Evolutionary conservation across 2,329 filamentous ascomycete species (phyloP).

Genomic region (Aspergillus arachidicola): DNA sequence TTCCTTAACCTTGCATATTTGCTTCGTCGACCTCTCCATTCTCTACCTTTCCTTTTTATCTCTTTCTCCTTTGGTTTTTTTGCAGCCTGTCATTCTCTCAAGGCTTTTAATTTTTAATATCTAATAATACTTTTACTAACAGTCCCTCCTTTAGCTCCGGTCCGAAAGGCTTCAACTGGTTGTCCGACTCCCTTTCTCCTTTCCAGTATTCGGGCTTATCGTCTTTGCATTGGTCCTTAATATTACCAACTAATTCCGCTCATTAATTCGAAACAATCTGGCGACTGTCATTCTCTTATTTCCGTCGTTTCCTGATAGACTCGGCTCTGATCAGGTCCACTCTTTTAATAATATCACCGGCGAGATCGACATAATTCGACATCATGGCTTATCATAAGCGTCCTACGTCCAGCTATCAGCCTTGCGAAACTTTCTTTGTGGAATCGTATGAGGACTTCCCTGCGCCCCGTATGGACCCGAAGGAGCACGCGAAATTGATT

Average conservation of each 20-base stretch:
- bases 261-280: conserved; percentile 50
- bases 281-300: conserved; percentile 56
- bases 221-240: conserved; percentile 48
- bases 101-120: conserved; percentile 18
- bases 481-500: conserved; percentile 76
- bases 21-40: conserved; percentile 5
- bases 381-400: conserved; percentile 60
- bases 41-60: conserved; percentile 12
- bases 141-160: conserved; percentile 36
- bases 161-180: conserved; percentile 32
- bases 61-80: not conserved
- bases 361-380: conserved; percentile 26
- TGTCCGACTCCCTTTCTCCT: conserved; percentile 28
- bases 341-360: conserved; percentile 35
- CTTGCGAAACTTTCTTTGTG: conserved; percentile 70
- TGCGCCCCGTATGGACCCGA: conserved; percentile 62
- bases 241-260: conserved; percentile 62
- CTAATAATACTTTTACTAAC: conserved; percentile 35
- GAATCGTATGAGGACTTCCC: conserved; percentile 59
- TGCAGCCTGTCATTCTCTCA: conserved; percentile 11
- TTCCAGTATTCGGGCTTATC: conserved; percentile 42
- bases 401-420: conserved; percentile 58
- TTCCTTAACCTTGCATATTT: conserved; percentile 19
- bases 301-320: conserved; percentile 45
- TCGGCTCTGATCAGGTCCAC: conserved; percentile 44